Evolutionary conservation across 2,329 filamentous ascomycete species (phyloP).

Genomic region (Ophiostoma ulmi): DNA sequence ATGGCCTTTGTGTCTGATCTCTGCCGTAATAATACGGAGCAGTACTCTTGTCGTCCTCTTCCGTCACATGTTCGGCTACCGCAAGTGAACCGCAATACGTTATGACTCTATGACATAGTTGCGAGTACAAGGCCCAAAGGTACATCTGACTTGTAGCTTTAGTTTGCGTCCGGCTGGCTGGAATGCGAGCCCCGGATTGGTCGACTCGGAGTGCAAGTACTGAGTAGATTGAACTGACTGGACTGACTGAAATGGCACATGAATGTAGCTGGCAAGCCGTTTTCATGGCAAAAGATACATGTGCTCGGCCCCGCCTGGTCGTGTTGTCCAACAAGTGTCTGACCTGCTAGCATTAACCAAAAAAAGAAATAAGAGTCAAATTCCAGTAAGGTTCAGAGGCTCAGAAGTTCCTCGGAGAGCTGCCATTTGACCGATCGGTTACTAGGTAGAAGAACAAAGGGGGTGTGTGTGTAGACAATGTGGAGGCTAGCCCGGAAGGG

Average conservation of each 20-base stretch:
- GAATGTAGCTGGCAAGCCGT: neutral
- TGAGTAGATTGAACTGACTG: neutral
- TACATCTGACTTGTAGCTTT: slow-evolving; percentile 2
- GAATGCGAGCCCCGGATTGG: slow-evolving; percentile 12
- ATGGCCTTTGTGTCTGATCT: neutral
- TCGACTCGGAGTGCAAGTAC: neutral
- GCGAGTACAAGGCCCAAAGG: neutral
- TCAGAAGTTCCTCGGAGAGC: slow-evolving; percentile 12
- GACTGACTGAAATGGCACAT: neutral
- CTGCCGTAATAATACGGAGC: neutral
- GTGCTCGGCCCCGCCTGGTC: neutral
- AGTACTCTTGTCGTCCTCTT: slow-evolving; percentile 1
- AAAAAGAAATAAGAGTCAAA: neutral
- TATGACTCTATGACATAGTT: slow-evolving; percentile 1
- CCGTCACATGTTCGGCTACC: slow-evolving; percentile 28
- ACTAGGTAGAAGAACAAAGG: slow-evolving; percentile 15
- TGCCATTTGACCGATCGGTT: slow-evolving; percentile 27
- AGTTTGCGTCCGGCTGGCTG: slow-evolving; percentile 8
- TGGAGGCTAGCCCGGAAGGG: slow-evolving; percentile 13
- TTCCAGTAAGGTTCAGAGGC: slow-evolving; percentile 10
- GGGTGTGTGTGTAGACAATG: slow-evolving; percentile 4
- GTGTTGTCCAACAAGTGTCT: neutral
- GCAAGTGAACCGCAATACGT: slow-evolving; percentile 13
- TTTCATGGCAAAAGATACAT: slow-evolving; percentile 6
- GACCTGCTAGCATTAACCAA: neutral